Base-by-base conservation (phyloP, 2,329 filamentous ascomycete genomes). In the Penicillium sp. region DNA sequence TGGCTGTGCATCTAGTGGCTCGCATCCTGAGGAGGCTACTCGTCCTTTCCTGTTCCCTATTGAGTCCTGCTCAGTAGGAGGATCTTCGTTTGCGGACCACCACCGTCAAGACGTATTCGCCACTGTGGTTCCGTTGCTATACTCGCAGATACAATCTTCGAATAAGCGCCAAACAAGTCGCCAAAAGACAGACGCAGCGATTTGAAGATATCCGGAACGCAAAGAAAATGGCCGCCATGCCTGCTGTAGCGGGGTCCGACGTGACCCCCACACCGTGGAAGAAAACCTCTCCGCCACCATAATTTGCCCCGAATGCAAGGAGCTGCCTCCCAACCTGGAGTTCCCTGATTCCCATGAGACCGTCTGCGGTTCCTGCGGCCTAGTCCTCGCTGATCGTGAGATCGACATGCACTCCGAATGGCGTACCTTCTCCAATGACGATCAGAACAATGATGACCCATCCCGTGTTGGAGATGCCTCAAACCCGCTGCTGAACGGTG, bases 341-440 rank as follows among this genome's bases (percentile, higher is more conserved):
- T 93, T 97, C 65, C 93, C 97, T 67, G 93, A 91, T 65, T 89
- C 89, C 5, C 87, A 84, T 55, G 93, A 98, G 69, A 87, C 94
- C 67, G 89, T 98, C 45, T 98, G 93, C 67, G 86, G 80, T 48
- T 89, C 86, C 51, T 98, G 93, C 63, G 93, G 93, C 29, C 77
- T 96, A 27, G 93, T 98, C 5, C 80, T 98, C 24, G 86, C 87
- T 50, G 87, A 91, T 63, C 86, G 89, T 56, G 89, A 93, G 66
- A 90, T 98, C 64, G 94, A 98, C 66, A 94, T 88, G 51, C 86
- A 94, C 52, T 95, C 89, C 39, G 93, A 98, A 74, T 98, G 93
- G 93, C 88, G 93, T 66, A 98, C 93, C 0, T 98, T 98, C 73
- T 89, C 90, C 65, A 97, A 97, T 67, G 93, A 98, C 64, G 94